Evolutionary conservation across 169 alveolate genomes (phyloP), one percentile per base, ranked within the genome.

Genomic region (Neospora caninum): DNA sequence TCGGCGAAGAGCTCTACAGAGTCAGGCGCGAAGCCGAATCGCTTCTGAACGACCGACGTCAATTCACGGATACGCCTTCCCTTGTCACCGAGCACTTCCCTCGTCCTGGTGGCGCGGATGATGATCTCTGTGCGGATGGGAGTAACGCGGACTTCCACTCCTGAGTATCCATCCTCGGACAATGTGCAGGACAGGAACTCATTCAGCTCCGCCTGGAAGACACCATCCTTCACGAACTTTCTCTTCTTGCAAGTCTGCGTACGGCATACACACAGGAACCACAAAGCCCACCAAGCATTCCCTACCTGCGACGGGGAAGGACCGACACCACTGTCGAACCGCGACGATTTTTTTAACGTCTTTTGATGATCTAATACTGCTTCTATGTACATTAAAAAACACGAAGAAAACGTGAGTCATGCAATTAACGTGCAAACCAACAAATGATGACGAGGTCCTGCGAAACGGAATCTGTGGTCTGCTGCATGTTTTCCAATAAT

Each of bases 141-240:
- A 93, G 99, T 99, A 88, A 97, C 98, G 86, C 99, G 96, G 82
- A 99, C 99, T 96, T 99, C 99, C 41, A 99, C 99, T 80, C 99
- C 99, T 41, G 99, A 99, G 96, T 98, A 99, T 49, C 99, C 99
- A 95, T 98, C 99, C 93, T 99, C 99, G 29, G 99, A 99, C 86
- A 99, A 98, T 45, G 99, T 97, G 91, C 99, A 97, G 82, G 99
- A 98, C 83, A 99, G 98, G 97, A 99, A 98, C 95, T 99, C 99
- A 96, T 99, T 99, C 92, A 99, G 98, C 97, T 99, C 99, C 78
- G 99, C 99, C 96, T 99, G 97, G 98, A 99, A 99, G 92, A 99
- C 99, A 82, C 99, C 99, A 95, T 99, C 99, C 89, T 98, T 98
- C 78, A 99, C 99, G 97, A 99, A 99, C 97, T 99, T 98, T 78